Evolutionary conservation across 2,329 filamentous ascomycete species (phyloP), one percentile per base, ranked within the genome.

Genomic region (Dactylellina cionopaga): DNA sequence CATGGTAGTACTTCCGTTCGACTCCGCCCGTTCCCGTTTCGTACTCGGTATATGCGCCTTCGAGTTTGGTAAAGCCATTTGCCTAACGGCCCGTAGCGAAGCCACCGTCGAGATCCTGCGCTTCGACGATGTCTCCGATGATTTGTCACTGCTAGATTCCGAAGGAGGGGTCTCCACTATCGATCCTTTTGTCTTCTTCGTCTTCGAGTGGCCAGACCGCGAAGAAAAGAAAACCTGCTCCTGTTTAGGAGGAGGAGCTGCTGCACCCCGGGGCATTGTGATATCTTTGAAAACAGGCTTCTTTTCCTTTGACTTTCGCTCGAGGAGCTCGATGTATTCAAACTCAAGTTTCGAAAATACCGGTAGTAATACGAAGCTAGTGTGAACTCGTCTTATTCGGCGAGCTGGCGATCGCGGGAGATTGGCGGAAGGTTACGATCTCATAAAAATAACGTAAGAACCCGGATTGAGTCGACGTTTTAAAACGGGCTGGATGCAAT

Each of bases 361-460:
- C 22, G 11, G 4, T 44, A 7, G 25, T 19, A 10, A 24, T 11
- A 27, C 27, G 46, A 46, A 39, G 9, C 43, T 58, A 49, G n/a
- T n/a, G 37, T 41, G 27, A 24, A 55, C 33, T 13, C 19, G 6
- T 37, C 13, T 3, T 41, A 33, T 65, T 72, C 68, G 59, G 68
- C 68, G 59, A 72, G 59, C 59, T 72, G 68, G 43, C 52, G 54
- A 65, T 65, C 68, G 68, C 59, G 52, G 51, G 52, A 59, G 44
- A 33, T 25, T 59, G 6, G 47, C 59, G 51, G 58, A 37, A 15
- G 44, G 52, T 56, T 58, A 58, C 25, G 31, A 65, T 65, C 60
- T 65, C n/a, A 72, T 72, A 65, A 72, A 41, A 65, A 65, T 65
- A 72, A 72, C 59, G 59, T 65, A 72, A 65, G 25, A 59, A 46